These are phyloP conservation scores for Daedaleopsis sinensis DNA, from an alignment of 768 basidiomycete species.

Conservation along the genomic window DNA sequence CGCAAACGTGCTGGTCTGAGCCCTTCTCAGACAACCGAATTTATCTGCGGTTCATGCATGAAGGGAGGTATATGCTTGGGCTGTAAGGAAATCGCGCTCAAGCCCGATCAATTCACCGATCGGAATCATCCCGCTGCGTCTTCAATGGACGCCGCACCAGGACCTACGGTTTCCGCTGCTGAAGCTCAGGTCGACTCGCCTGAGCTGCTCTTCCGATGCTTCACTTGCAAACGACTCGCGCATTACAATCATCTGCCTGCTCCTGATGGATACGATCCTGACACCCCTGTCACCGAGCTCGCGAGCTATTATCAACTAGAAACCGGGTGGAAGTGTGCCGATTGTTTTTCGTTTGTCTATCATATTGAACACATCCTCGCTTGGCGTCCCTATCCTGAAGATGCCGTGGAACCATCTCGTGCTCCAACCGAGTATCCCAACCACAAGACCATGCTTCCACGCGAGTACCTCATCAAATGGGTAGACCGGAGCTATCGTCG, in stretches of 20 bases:
- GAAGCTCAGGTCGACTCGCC: constrained; percentile 3
- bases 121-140: neutral
- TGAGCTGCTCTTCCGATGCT: constrained; percentile 78
- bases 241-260: constrained; percentile 77
- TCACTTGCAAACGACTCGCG: constrained; percentile 78
- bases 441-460: constrained; percentile 66
- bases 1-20: constrained; percentile 50
- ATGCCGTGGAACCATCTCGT: constrained; percentile 55
- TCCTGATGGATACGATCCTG: constrained; percentile 41
- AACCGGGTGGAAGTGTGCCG: constrained; percentile 68
- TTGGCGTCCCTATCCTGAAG: constrained; percentile 82
- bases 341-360: constrained; percentile 75
- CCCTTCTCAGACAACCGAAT: constrained; percentile 69
- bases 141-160: neutral
- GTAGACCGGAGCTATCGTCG: constrained; percentile 74
- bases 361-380: constrained; percentile 84
- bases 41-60: constrained; percentile 73
- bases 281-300: constrained; percentile 39
- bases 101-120: constrained; percentile 41
- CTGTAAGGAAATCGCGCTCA: constrained; percentile 61
- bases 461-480: constrained; percentile 97
- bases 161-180: constrained; percentile 1
- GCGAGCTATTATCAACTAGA: constrained; percentile 62
- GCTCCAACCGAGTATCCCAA: constrained; percentile 44
- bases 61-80: constrained; percentile 81